Base-by-base conservation (phyloP, 2,329 filamentous ascomycete species). In the Sarocladiaceae sp. region DNA sequence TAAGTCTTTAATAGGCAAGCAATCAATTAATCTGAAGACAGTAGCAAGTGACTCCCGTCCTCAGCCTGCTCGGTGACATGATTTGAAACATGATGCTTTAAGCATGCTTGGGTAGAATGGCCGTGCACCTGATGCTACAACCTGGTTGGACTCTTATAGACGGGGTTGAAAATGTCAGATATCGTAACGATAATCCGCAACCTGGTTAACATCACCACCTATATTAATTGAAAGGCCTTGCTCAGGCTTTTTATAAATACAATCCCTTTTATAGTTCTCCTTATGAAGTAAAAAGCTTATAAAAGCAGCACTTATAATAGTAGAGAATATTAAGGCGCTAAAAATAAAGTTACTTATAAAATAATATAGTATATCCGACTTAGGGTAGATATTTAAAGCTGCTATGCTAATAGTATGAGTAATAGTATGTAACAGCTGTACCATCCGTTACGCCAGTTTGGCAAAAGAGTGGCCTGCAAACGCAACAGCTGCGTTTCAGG, bases 321-420 rank as follows among this genome's bases (percentile, higher is more conserved):
- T 56, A 3, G 48, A 5, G 18, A 57, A 54, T 3, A 52, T 52
- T 17, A 57, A 31, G 10, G 54, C 50, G 28, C 52, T 53, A 2
- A 54, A 55, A 2, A 57, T 54, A 7, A 52, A 25, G 31, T 56
- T 57, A 15, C 55, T 54, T 44, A 52, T 56, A 12, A 56, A 25
- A 31, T 57, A 57, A 20, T 56, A 53, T 1, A 54, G 54, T 1
- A 52, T 52, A 52, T 56, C 55, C 1, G 44, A 44, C 29, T 51
- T 53, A n/a, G 55, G 55, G 33, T 57, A 57, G 18, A 57, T 56
- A 29, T 54, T 57, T 26, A 54, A 57, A 5, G 55, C 54, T 7
- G 55, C 55, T 33, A 57, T 50, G 3, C 55, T 54, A 25, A 57
- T 36, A 1, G 54, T 52, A 18, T 57, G 55, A 5, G 55, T 57